Evolutionary conservation across 306 rosid genomes (phyloP).

Genomic region (Coriaria nepalensis): DNA sequence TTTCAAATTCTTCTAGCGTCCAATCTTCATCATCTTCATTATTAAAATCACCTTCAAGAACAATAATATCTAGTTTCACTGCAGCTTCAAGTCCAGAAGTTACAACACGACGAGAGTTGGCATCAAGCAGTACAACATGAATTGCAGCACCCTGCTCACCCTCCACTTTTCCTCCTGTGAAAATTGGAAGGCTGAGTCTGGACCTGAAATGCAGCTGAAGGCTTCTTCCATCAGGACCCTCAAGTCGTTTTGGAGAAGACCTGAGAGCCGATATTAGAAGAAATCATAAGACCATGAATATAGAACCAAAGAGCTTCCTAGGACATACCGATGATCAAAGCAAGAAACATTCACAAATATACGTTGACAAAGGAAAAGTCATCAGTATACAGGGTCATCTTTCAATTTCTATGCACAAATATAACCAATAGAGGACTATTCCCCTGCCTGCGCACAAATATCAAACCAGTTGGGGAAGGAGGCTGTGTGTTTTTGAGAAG

Average conservation of each 20-base stretch:
- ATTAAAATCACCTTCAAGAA: slow-evolving; percentile 97
- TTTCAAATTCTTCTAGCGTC: slow-evolving; percentile 83
- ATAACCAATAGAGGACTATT: no score
- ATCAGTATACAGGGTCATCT: no score
- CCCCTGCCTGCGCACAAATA: no score
- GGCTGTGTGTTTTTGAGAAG: no score
- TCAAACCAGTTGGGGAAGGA: no score
- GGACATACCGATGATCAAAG: neutral
- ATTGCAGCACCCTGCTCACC: slow-evolving; percentile 99
- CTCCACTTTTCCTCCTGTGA: slow-evolving; percentile 99
- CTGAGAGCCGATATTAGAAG: slow-evolving; percentile 36
- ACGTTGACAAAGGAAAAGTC: no score
- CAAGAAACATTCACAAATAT: neutral
- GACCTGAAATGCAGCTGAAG: slow-evolving; percentile 75
- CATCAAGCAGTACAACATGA: slow-evolving; percentile 77
- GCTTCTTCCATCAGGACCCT: slow-evolving; percentile 86
- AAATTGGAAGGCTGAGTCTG: slow-evolving; percentile 83
- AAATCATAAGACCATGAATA: neutral
- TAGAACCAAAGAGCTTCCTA: no score
- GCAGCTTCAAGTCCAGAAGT: slow-evolving; percentile 70
- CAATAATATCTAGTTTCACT: slow-evolving; percentile 75
- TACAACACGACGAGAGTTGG: slow-evolving; percentile 34
- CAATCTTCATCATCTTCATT: slow-evolving; percentile 90
- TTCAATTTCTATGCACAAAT: no score
- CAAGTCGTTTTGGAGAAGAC: slow-evolving; percentile 91